Evolutionary conservation across 2,329 filamentous ascomycete species (phyloP).

Genomic region (Epichloe gansuensis): DNA sequence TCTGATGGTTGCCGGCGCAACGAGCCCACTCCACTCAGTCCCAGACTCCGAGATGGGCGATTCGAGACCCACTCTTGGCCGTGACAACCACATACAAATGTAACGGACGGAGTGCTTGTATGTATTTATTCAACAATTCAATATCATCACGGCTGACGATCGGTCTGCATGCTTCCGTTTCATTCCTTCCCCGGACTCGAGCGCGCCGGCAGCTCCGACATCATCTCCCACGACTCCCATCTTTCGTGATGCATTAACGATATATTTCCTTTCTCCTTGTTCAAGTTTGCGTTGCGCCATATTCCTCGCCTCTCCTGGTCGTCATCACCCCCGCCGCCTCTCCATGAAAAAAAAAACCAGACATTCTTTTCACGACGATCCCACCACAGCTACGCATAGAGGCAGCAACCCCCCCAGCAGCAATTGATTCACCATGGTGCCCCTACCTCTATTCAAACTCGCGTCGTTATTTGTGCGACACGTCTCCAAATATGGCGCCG

Average conservation of each 20-base stretch:
- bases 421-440: conserved; percentile 36
- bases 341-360: not conserved
- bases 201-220: not conserved
- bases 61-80: not conserved
- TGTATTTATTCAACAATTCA: too few relatives aligned
- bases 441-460: conserved; percentile 55
- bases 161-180: not conserved
- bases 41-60: not conserved
- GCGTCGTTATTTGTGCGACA: conserved; percentile 51
- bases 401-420: too few relatives aligned
- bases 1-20: conserved; percentile 16
- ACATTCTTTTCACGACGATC: not conserved
- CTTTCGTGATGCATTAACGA: not conserved
- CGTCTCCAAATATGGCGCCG: conserved; percentile 56
- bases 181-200: not conserved
- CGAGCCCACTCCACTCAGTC: not conserved
- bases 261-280: not conserved
- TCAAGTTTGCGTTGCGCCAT: too few relatives aligned
- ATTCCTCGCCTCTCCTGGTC: not conserved
- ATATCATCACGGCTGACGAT: too few relatives aligned
- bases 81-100: not conserved
- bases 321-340: not conserved
- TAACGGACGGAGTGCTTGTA: too few relatives aligned
- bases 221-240: not conserved
- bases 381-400: not conserved